Conservation (phyloP, 2,329 filamentous ascomycete genomes). For the Fusarium continuum region DNA sequence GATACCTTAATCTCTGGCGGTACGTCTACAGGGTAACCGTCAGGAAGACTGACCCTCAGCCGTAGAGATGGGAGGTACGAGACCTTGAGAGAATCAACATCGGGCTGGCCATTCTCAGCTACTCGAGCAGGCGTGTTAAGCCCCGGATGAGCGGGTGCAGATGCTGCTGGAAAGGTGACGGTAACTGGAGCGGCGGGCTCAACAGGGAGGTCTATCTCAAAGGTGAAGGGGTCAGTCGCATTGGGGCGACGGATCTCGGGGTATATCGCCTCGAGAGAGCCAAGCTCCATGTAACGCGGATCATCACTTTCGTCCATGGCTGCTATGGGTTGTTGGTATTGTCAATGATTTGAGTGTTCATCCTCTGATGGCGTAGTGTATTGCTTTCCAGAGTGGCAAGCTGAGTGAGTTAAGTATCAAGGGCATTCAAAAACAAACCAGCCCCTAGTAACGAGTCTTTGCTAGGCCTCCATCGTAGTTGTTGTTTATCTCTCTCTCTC, state of each 20-base stretch:
- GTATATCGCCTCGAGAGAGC: slow-evolving; percentile 70
- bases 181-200: slow-evolving; percentile 63
- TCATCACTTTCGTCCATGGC: slow-evolving; percentile 58
- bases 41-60: slow-evolving; percentile 63
- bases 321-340: slow-evolving; percentile 9
- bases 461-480: slow-evolving; percentile 29
- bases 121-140: slow-evolving; percentile 11
- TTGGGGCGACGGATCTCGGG: slow-evolving; percentile 66
- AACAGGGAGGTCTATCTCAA: slow-evolving; percentile 67
- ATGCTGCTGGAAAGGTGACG: slow-evolving; percentile 64
- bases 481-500: not conserved
- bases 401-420: slow-evolving; percentile 11
- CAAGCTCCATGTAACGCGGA: slow-evolving; percentile 66
- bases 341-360: slow-evolving; percentile 29
- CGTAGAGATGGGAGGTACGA: slow-evolving; percentile 67
- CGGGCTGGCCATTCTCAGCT: slow-evolving; percentile 27
- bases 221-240: slow-evolving; percentile 55
- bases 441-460: not conserved
- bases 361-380: slow-evolving; percentile 24
- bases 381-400: slow-evolving; percentile 11
- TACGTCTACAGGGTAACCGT: slow-evolving; percentile 63
- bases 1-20: slow-evolving; percentile 63
- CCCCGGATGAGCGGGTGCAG: slow-evolving; percentile 33
- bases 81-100: slow-evolving; percentile 59
- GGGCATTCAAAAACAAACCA: not conserved